Evolutionary conservation across 805 yeast genomes (phyloP), one percentile per base, ranked within the genome.

Genomic region (Metschnikowia shivogae): DNA sequence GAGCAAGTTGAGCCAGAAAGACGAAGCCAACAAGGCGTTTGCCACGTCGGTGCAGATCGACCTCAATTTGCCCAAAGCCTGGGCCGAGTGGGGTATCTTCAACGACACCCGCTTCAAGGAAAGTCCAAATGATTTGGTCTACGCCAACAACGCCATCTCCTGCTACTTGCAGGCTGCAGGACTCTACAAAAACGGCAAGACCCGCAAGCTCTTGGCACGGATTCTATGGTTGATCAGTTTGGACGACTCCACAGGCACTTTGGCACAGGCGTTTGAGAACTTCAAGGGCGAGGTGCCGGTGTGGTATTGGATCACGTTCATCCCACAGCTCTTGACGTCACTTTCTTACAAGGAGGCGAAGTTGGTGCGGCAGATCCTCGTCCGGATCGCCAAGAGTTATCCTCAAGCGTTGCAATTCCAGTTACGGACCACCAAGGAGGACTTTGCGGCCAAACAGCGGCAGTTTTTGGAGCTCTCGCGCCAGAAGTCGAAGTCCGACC

Each of bases 51-150:
- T 93, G 14, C 98, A 93, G 64, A 82, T 93, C 46, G 99, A 95
- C 59, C 76, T 92, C 55, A 89, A 90, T 57, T 67, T 93, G 38
- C 96, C 98, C 1, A 92, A 93, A 63, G 98, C 99, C 0, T 93
- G 99, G 99, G 98, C 97, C 3, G 97, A 95, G 62, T 93, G 99
- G 99, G 99, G 99, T 49, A 81, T 83, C 61, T 93, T 89, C 69
- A 90, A 90, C 61, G 99, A 93, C 56, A 79, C 83, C 26, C 74
- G 96, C 34, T 82, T 89, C 63, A 86, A 87, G 53, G 95, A 89
- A 53, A 84, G 83, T 48, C 92, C 90, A 1, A 79, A 72, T 40
- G 95, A 88, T 56, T 81, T 86, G 67, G 78, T 81, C 19, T 83
- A 81, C 64, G 99, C 98, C 14, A 85, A 89, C 51, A 89, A 90